Evolutionary conservation across 371 early-diverging fungal genomes (phyloP), one percentile per base, ranked within the genome.

Genomic region (Rhizopus arrhizus): DNA sequence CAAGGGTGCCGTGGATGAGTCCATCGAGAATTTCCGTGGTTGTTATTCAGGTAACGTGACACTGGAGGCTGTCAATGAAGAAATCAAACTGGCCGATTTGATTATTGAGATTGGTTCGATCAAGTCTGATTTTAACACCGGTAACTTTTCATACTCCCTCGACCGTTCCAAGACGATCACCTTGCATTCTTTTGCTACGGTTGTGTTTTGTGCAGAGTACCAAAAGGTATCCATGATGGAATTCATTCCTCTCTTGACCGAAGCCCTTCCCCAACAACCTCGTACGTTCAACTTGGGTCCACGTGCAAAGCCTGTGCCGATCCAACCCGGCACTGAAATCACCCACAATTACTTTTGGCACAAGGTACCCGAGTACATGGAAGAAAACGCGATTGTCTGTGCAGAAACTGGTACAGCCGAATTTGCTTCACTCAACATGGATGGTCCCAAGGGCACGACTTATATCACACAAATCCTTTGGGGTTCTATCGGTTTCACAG

Each of bases 101-200:
- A 69, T 84, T 28, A 49, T 84, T n/a, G 73, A 73, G 29, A 43
- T 84, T 38, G 82, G 82, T 9, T 58, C 78, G 8, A 58, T 82
- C 58, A 70, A 75, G 46, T 64, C 77, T 38, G 84, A 84, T 62
- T 82, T 77, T 59, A 84, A 84, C 55, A 82, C 81, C 6, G 84
- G 80, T 53, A 75, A 74, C 22, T 82, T 76, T 62, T 66, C 77
- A 3, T 72, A 64, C 41, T 61, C 59, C 10, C 46, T 72, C 35
- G 76, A 70, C n/a, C 61, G 49, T 12, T 63, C 56, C 15, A 72
- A 72, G 54, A 64, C 74, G 3, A 76, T 81, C 46, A 64, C 72
- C 3, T 60, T 81, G 41, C 74, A 81, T 61, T 67, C 73, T 16
- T 64, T 68, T 50, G 62, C 63, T 33, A 71, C 74, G 3, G 65